phyloP scores from a whole-genome alignment of 352 stramenopile genomes.

The Phytophthora ohioensis region DNA sequence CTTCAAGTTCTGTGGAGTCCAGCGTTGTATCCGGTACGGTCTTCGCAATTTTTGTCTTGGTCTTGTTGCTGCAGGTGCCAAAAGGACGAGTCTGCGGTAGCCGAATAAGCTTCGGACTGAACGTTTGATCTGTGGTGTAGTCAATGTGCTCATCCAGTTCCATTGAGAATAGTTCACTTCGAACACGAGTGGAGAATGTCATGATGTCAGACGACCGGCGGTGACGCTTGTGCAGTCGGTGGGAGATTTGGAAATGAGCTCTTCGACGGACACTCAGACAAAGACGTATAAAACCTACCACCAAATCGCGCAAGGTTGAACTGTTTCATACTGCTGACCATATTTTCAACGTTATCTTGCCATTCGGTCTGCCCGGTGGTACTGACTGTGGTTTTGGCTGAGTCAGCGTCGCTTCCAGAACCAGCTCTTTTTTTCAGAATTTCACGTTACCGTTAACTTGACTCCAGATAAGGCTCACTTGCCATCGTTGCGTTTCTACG shows the following conservation, averaged over 20 bases:
- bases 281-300: background rate
- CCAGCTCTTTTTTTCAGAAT: too few relatives aligned
- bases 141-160: background rate
- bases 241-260: slow-evolving; percentile 1
- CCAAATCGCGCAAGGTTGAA: background rate
- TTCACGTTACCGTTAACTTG: too few relatives aligned
- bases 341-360: background rate
- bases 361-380: too few relatives aligned
- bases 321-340: background rate
- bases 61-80: background rate
- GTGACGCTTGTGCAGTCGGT: background rate
- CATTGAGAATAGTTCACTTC: slow-evolving; percentile 4
- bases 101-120: background rate
- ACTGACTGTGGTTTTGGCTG: too few relatives aligned
- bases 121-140: background rate
- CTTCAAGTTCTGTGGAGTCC: background rate
- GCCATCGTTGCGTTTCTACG: too few relatives aligned
- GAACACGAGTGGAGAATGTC: slow-evolving; percentile 5
- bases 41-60: background rate
- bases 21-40: background rate
- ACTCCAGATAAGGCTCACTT: too few relatives aligned
- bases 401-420: too few relatives aligned
- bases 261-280: background rate
- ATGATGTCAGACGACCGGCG: background rate
- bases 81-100: slow-evolving; percentile 1